A percentile compares a stretch with the other conserved stretches of the same genome.
These are phyloP conservation scores for Penicillium maclennaniae DNA, from an alignment of 495 filamentous ascomycete genomes.

Conservation along the genomic window DNA sequence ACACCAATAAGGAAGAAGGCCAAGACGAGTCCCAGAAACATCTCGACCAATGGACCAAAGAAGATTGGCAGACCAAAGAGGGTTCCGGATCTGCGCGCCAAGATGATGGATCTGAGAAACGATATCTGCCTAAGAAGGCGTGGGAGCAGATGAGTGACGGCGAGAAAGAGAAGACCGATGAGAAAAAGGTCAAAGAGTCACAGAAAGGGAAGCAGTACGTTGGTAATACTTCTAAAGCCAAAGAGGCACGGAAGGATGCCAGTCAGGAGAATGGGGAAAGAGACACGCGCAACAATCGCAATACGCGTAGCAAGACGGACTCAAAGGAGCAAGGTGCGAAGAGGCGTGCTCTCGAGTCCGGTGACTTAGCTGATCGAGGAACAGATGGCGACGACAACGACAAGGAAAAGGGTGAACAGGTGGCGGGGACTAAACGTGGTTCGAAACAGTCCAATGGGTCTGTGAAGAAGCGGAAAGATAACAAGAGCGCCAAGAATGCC, in stretches of 20 bases:
- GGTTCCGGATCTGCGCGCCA: conserved; percentile 41
- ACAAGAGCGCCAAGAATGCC: not conserved
- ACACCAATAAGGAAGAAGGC: conserved; percentile 36
- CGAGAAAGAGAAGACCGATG: conserved; percentile 43
- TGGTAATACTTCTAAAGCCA: conserved; percentile 38
- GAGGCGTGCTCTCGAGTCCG: not conserved
- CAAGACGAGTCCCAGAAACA: conserved; percentile 40
- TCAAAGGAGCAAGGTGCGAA: not conserved
- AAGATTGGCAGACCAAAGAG: conserved; percentile 52
- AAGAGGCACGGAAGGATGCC: conserved; percentile 29
- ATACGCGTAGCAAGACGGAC: not conserved
- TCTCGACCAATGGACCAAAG: conserved; percentile 42
- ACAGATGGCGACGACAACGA: not conserved
- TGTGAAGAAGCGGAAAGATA: conserved; percentile 9
- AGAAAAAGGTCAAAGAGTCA: conserved; percentile 40
- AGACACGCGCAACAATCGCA: not conserved
- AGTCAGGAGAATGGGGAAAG: not conserved
- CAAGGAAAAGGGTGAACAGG: not conserved
- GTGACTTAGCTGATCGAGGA: not conserved
- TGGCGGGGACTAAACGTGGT: conserved; percentile 2
- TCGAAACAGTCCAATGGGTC: conserved; percentile 6
- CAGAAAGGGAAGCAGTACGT: conserved; percentile 46
- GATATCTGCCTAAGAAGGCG: conserved; percentile 48
- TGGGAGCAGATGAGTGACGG: conserved; percentile 46
- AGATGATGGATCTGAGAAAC: conserved; percentile 41